A percentile compares a stretch with the other conserved stretches of the same genome.
These are phyloP conservation scores for Jamesozyma piceae DNA, from an alignment of 805 yeast species.

Conservation along the genomic window DNA sequence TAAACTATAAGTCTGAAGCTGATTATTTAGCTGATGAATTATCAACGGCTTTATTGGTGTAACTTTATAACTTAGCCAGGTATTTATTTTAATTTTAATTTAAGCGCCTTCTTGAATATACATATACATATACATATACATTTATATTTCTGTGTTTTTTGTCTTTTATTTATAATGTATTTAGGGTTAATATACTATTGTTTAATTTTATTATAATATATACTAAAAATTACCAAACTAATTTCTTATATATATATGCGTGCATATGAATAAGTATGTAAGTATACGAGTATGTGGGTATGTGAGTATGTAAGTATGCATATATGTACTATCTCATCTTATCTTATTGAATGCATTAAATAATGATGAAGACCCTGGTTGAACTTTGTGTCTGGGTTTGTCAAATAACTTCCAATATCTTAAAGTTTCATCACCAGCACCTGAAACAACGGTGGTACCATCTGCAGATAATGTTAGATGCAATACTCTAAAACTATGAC, in stretches of 20 bases:
- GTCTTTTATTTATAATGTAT: neutral
- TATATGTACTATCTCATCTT: slow-evolving; percentile 39
- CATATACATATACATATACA: no score
- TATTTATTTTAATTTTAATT: neutral
- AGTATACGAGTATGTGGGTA: no score
- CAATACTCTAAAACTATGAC: slow-evolving; percentile 86
- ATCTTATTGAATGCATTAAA: slow-evolving; percentile 69
- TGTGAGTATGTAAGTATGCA: no score
- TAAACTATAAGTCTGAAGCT: slow-evolving; percentile 53
- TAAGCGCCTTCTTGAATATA: neutral
- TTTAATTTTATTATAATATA: no score
- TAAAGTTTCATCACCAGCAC: slow-evolving; percentile 96
- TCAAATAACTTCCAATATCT: slow-evolving; percentile 94
- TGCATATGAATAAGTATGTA: neutral
- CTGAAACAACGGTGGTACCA: slow-evolving; percentile 93
- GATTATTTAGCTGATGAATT: slow-evolving; percentile 41
- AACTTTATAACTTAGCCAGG: no score
- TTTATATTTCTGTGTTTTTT: neutral
- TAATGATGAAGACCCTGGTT: slow-evolving; percentile 49
- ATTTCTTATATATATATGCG: no score
- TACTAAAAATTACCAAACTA: no score
- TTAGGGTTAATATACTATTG: no score
- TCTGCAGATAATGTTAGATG: slow-evolving; percentile 88
- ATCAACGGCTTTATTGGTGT: slow-evolving; percentile 8
- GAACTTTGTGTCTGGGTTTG: slow-evolving; percentile 49